A percentile compares a stretch with the other conserved stretches of the same genome.
These are phyloP conservation scores for Gossypium gossypioides DNA, from an alignment of 441 rosid species.

Conservation along the genomic window DNA sequence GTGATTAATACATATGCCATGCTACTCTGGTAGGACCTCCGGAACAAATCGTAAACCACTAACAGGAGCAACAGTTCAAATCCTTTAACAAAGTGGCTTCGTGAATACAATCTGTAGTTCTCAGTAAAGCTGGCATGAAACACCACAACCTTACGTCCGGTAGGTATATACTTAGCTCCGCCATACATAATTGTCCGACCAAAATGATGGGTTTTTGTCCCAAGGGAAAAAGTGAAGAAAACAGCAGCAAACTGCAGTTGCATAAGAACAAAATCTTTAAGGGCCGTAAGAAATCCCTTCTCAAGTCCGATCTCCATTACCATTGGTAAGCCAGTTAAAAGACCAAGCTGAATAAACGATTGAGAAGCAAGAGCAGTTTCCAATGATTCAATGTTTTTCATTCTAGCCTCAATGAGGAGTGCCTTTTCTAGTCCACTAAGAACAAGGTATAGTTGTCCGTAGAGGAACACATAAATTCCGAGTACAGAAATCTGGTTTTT, in stretches of 20 bases:
- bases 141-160: conserved; percentile 92
- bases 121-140: conserved; percentile 90
- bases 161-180: conserved; percentile 88
- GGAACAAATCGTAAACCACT: conserved; percentile 77
- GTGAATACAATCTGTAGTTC: conserved; percentile 80
- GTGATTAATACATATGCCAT: conserved; percentile 78
- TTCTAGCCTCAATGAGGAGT: conserved; percentile 67
- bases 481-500: conserved; percentile 63
- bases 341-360: conserved; percentile 93
- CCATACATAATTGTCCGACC: conserved; percentile 90
- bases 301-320: conserved; percentile 97
- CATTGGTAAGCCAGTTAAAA: conserved; percentile 94
- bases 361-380: conserved; percentile 98
- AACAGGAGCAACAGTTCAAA: conserved; percentile 71
- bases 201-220: conserved; percentile 79
- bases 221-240: conserved; percentile 97
- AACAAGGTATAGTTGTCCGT: conserved; percentile 93
- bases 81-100: conserved; percentile 92
- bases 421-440: conserved; percentile 84
- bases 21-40: conserved; percentile 73
- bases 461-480: conserved; percentile 82
- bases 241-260: conserved; percentile 92
- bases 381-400: conserved; percentile 69
- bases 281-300: conserved; percentile 82
- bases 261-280: conserved; percentile 92